Evolutionary conservation across 2,329 filamentous ascomycete genomes (phyloP).

Genomic region (Grosmannia huntii): DNA sequence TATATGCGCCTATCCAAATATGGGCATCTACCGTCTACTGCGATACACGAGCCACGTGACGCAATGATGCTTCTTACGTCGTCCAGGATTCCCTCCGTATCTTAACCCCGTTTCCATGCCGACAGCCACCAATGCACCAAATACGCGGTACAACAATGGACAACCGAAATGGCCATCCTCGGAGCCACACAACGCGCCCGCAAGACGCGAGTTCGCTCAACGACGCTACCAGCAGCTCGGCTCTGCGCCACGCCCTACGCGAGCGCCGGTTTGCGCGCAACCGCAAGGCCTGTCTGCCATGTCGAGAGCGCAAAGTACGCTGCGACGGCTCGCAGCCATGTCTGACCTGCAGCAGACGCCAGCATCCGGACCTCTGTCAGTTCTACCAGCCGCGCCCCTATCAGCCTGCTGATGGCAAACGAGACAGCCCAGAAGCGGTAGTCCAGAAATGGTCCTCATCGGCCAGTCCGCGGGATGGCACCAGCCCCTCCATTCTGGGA

Average conservation of each 20-base stretch:
- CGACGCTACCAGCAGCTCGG: background rate
- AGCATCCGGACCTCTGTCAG: background rate
- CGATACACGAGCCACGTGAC: no score
- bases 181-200: no score
- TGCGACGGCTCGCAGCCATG: background rate
- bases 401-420: no score
- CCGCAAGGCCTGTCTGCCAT: background rate
- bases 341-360: background rate
- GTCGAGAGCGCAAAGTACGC: background rate
- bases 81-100: no score
- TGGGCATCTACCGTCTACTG: no score
- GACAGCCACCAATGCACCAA: no score
- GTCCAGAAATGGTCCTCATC: background rate
- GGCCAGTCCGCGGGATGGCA: background rate
- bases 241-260: background rate
- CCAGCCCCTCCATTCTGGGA: background rate
- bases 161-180: no score
- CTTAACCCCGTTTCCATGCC: no score
- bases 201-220: no score
- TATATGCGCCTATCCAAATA: no score
- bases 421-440: background rate
- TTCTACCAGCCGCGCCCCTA: background rate
- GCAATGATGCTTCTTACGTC: no score
- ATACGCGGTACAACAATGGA: no score
- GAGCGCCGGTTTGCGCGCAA: background rate